Conservation (phyloP, 805 yeast species). For the Naumovozyma castellii region DNA sequence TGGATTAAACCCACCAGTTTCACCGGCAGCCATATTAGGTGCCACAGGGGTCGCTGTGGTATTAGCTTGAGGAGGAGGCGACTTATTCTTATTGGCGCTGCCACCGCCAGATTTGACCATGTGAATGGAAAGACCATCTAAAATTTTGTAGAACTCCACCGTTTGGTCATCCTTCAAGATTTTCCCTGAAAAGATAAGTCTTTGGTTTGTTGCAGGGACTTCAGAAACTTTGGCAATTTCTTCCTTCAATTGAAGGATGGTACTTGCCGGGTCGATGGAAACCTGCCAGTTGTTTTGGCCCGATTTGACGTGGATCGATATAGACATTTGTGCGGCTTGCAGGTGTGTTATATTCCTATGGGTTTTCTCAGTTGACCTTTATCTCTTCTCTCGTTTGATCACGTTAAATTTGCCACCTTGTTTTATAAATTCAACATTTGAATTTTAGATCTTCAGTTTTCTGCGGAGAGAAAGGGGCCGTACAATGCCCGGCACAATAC, state of each 20-base stretch:
- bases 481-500: too few species aligned
- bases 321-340: too few species aligned
- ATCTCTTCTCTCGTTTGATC: too few species aligned
- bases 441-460: too few species aligned
- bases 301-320: slow-evolving; percentile 32
- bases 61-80: slow-evolving; percentile 23
- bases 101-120: slow-evolving; percentile 70
- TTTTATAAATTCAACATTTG: too few species aligned
- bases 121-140: slow-evolving; percentile 80
- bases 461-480: too few species aligned
- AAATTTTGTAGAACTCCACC: slow-evolving; percentile 66
- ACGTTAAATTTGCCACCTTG: too few species aligned
- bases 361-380: background rate
- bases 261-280: slow-evolving; percentile 40
- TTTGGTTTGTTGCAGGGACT: slow-evolving; percentile 68
- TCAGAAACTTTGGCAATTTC: slow-evolving; percentile 51
- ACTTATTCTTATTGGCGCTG: slow-evolving; percentile 16
- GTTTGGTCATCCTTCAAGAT: slow-evolving; percentile 80
- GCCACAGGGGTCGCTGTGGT: slow-evolving; percentile 35
- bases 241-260: slow-evolving; percentile 62
- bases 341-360: too few species aligned
- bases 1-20: slow-evolving; percentile 76
- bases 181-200: slow-evolving; percentile 88
- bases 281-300: slow-evolving; percentile 77
- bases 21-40: slow-evolving; percentile 74